Base-by-base conservation (phyloP, 2,329 filamentous ascomycete species). In the Karstenula rhodostoma region DNA sequence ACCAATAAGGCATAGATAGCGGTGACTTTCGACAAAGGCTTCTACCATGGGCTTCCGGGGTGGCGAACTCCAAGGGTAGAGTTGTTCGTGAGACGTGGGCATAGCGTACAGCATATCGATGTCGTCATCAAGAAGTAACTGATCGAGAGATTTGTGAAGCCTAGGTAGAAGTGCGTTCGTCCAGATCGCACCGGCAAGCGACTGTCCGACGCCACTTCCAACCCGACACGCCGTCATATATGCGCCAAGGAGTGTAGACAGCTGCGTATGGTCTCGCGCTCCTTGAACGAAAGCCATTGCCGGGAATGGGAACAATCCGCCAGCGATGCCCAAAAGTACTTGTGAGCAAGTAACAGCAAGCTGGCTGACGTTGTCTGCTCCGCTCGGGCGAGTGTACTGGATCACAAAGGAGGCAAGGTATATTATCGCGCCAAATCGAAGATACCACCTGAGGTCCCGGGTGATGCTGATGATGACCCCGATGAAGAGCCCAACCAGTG, bases 201-300 rank as follows among this genome's bases (percentile, higher is more conserved):
- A 19, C 23, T 42, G 35, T 2, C 50, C 50, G 35, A 53, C 29
- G 13, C 50, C 50, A n/a, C 50, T 35, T 29, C 50, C 50, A 17
- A 53, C 4, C 12, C 22, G 35, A 17, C 50, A 53, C 12, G 50
- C 50, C 17, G 50, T 53, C 50, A 53, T 53, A 23, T 53, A 53
- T 1, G 50, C 50, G 50, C 50, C 50, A 7, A 53, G 42, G 12
- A 53, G 50, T 12, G 50, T 53, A 13, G 50, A 22, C n/a, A 53
- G 23, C 6, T 53, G 50, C 23, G 50, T 22, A 17, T 53, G 50
- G 6, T 53, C 35, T 23, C 50, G 40, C 9, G 22, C 50, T 43
- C 33, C 50, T 27, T 42, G 50, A 29, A 53, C 35, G 23, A 53
- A 43, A 7, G 50, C 50, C 50, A 53, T 53, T 15, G 50, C 50